A percentile compares a stretch with the other conserved stretches of the same genome.
phyloP scores from a whole-genome alignment of 495 filamentous ascomycete genomes.

The Xylaria acuta region DNA sequence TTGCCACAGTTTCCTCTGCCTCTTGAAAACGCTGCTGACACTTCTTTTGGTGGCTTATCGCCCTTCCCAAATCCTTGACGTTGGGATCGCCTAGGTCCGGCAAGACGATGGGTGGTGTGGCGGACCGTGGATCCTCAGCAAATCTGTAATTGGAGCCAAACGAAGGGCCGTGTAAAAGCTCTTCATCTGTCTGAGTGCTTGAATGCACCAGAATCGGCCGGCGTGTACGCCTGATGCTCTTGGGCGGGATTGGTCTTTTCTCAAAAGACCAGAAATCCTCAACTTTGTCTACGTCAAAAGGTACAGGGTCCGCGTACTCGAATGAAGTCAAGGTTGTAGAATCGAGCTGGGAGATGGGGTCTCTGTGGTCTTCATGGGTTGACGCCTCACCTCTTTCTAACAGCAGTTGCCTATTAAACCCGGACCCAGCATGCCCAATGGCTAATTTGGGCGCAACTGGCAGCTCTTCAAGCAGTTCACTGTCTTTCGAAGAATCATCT shows the following conservation, averaged over 20 bases:
- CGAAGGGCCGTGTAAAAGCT: slow-evolving; percentile 19
- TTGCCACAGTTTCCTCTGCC: slow-evolving; percentile 53
- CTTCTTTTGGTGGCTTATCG: slow-evolving; percentile 46
- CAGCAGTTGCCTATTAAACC: neutral
- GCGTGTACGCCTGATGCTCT: slow-evolving; percentile 31
- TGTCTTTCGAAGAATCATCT: neutral
- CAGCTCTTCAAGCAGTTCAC: neutral
- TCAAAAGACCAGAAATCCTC: neutral
- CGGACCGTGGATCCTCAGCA: slow-evolving; percentile 47
- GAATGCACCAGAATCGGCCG: slow-evolving; percentile 33
- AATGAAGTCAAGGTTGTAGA: neutral
- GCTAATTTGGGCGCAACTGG: neutral
- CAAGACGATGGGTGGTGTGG: slow-evolving; percentile 51
- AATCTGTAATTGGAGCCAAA: neutral
- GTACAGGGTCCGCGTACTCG: neutral
- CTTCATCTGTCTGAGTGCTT: slow-evolving; percentile 40
- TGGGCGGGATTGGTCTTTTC: slow-evolving; percentile 32
- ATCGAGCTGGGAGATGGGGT: neutral
- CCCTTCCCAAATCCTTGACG: slow-evolving; percentile 47
- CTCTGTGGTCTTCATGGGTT: neutral
- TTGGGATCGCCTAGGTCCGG: slow-evolving; percentile 51
- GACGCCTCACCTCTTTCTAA: neutral
- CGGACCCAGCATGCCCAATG: neutral
- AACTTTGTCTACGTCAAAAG: neutral
- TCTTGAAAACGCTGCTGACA: slow-evolving; percentile 46